Base-by-base conservation (phyloP, 768 basidiomycete species). In the Lentinula sp. region DNA sequence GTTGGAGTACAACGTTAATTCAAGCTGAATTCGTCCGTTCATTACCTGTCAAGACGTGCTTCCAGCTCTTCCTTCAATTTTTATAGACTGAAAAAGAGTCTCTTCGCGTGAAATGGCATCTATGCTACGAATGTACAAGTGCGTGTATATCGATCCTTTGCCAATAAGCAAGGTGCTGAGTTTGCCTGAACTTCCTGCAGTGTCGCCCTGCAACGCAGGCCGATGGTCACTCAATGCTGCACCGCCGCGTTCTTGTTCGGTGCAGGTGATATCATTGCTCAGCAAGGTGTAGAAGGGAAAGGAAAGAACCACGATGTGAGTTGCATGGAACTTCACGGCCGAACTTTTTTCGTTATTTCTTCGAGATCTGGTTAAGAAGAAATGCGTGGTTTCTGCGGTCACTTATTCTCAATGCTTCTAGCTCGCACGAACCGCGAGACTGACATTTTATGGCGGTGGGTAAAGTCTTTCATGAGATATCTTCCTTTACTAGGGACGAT, bases 201-300 rank as follows among this genome's bases (percentile, higher is more conserved):
- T 69, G 74, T 84, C 1, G 73, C 80, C 18, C 78, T 91, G 21
- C 71, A 87, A 55, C 81, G 85, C 10, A 78, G 83, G 11, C 89
- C 89, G 0, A 76, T 88, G 74, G 58, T 84, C 16, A 74, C 84
- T 2, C 87, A 89, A 65, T 88, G 85, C 60, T 71, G 74, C 0
- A 88, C 88, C 0, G 87, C 87, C 0, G 83, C 80, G 1, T 65
- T 87, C 55, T 74, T 93, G 8, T 93, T 92, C 64, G 86, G 88
- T 48, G 76, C 81, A 5, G 91, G 89, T 21, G 92, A 93, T 69
- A 66, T 94, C 1, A 81, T 95, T 46, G 94, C 94, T 0, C 94
- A 97, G 72, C 95, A 96, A 71, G 81, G 75, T 1, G 81, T 95
- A 18, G 95, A 95, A 69, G 78, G 77, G 67, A 82, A 77, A 64